Evolutionary conservation across 2,329 filamentous ascomycete species (phyloP).

Genomic region (Alternaria longipes): DNA sequence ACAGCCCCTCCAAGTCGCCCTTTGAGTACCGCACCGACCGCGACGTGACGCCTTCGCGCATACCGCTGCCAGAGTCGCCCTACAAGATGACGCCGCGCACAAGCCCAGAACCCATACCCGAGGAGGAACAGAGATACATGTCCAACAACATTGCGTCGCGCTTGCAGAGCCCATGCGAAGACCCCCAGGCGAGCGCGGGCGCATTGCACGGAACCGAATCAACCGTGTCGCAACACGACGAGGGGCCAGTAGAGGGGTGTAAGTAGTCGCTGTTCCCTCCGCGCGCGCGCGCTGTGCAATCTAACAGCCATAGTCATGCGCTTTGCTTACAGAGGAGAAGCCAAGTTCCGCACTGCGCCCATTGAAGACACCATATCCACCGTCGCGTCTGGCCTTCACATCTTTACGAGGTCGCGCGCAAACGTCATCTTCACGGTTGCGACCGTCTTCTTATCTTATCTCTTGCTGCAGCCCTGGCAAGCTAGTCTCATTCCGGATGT

Average conservation of each 20-base stretch:
- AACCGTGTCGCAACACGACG: conserved; percentile 42
- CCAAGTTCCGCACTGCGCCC: conserved; percentile 85
- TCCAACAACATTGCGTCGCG: conserved; percentile 47
- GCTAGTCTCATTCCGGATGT: conserved; percentile 79
- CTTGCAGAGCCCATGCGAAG: conserved; percentile 45
- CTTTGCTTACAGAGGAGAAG: conserved; percentile 86
- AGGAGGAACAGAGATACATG: conserved; percentile 39
- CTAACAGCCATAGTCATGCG: conserved; percentile 73
- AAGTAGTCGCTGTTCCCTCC: conserved; percentile 28
- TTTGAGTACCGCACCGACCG: conserved; percentile 66
- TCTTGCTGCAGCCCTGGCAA: conserved; percentile 71
- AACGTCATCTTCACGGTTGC: conserved; percentile 71
- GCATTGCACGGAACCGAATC: conserved; percentile 36
- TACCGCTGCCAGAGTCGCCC: conserved; percentile 69
- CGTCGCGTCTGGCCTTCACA: conserved; percentile 66
- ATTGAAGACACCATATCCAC: conserved; percentile 77
- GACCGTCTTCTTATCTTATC: conserved; percentile 70
- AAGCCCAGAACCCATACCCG: conserved; percentile 58
- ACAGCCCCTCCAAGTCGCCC: conserved; percentile 63
- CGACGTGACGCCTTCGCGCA: conserved; percentile 63
- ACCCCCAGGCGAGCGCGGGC: conserved; percentile 30
- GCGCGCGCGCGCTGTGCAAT: conserved; percentile 15
- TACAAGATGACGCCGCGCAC: conserved; percentile 64
- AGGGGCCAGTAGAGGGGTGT: conserved; percentile 47
- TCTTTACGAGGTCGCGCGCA: conserved; percentile 73